Evolutionary conservation across 305 asterid genomes (phyloP), one percentile per base, ranked within the genome.

Genomic region (Fraxinus latifolia): DNA sequence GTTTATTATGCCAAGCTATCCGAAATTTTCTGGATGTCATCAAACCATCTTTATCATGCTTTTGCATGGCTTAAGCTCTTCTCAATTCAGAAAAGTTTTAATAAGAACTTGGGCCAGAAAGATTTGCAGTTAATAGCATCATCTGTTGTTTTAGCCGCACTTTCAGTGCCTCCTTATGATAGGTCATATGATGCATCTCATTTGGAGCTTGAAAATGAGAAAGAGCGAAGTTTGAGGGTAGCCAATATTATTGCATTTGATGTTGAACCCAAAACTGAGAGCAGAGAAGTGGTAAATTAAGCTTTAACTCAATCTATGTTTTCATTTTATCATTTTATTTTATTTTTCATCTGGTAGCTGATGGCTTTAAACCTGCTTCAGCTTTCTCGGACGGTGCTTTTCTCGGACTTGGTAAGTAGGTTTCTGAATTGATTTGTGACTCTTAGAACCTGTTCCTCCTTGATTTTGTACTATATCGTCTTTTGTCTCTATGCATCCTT

Each of bases 31-130:
- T 96, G 99, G 99, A 88, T 84, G 89, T 96, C 99, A 7, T 92
- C 97, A 76, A 93, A 87, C 86, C 91, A 96, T 87, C 97, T 96
- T 36, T 93, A 93, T 87, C 99, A 94, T 90, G 99, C 98, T 47
- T 94, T 92, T 88, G 97, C 98, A 65, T 96, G 97, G 99, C 93
- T 94, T 50, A 96, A 94, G 91, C 98, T 96, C 82, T 96, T 94
- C 89, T 86, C 95, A 68, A 96, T 92, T 83, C 99, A 96, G 74
- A 96, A 94, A 83, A 90, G 94, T 82, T 94, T 93, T 80, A 92
- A 96, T 72, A 96, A 93, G 89, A 92, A 96, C 85, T 90, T 96
- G 34, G 92, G 89, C 85, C 99, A 96, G 90, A 94, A 92, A 85
- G 99, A 96, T 88, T 87, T 96, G 88, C 97, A 93, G 86, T 83